phyloP scores from a whole-genome alignment of 2,329 filamentous ascomycete species.

The Stagonosporopsis tanaceti region DNA sequence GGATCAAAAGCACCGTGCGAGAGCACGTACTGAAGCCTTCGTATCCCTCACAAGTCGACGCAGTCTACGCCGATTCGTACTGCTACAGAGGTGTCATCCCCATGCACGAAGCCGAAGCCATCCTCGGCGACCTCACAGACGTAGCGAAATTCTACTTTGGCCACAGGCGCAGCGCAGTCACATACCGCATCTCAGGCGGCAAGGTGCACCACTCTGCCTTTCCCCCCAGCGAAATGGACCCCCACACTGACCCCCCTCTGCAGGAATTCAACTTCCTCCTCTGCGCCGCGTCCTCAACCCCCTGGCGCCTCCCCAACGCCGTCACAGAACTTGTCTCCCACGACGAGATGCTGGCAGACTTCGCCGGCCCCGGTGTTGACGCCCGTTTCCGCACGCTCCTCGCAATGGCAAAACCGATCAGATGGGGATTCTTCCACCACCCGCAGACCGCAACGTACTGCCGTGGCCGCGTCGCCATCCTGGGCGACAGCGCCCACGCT shows the following conservation, averaged over 20 bases:
- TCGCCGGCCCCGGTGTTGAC: constrained; percentile 23
- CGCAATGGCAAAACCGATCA: constrained; percentile 28
- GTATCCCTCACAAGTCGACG: constrained; percentile 29
- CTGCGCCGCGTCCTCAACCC: neutral
- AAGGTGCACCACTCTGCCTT: constrained; percentile 2
- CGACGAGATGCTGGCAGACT: constrained; percentile 37
- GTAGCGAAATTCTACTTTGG: constrained; percentile 44
- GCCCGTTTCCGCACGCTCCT: constrained; percentile 25
- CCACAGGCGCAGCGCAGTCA: constrained; percentile 25
- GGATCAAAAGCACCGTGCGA: constrained; percentile 51
- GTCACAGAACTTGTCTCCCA: constrained; percentile 25
- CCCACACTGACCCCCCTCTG: neutral
- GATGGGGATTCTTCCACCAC: constrained; percentile 40
- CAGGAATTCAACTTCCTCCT: constrained; percentile 16
- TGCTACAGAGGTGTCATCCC: constrained; percentile 40
- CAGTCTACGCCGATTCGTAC: constrained; percentile 38
- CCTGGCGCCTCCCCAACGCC: constrained; percentile 9
- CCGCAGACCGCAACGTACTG: constrained; percentile 35
- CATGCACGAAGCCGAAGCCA: constrained; percentile 49
- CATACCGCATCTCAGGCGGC: constrained; percentile 38
- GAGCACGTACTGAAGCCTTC: constrained; percentile 27
- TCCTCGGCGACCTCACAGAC: constrained; percentile 45
- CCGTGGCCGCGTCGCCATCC: constrained; percentile 28
- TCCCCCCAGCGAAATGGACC: constrained; percentile 8
- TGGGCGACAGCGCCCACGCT: constrained; percentile 42